These are phyloP conservation scores for Barnettozyma californica DNA, from an alignment of 805 yeast species.

Conservation along the genomic window DNA sequence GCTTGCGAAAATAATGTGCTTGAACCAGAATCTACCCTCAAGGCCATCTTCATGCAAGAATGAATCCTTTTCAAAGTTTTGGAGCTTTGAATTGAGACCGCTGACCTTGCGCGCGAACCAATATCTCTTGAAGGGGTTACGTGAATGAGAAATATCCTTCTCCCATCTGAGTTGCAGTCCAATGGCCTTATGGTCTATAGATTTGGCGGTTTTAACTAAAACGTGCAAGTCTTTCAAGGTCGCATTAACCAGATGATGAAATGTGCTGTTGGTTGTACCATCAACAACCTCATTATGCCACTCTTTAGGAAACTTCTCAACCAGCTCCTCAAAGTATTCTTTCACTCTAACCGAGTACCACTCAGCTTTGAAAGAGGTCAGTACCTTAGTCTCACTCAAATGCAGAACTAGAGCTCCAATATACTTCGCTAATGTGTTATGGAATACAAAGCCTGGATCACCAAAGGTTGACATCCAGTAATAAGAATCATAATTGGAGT, in stretches of 20 bases:
- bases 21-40: conserved; percentile 46
- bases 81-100: conserved; percentile 32
- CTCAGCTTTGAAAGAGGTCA: conserved; percentile 32
- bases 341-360: conserved; percentile 37
- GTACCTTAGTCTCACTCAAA: conserved; percentile 43
- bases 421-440: conserved; percentile 49
- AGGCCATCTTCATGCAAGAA: conserved; percentile 43
- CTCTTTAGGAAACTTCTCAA: conserved; percentile 31
- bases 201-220: conserved; percentile 20
- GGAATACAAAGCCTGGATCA: conserved; percentile 58
- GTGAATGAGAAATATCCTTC: conserved; percentile 21
- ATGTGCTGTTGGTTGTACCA: conserved; percentile 12
- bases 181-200: conserved; percentile 23
- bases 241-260: conserved; percentile 26
- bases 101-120: conserved; percentile 23
- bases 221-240: conserved; percentile 25
- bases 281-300: conserved; percentile 21
- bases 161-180: conserved; percentile 26
- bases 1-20: conserved; percentile 46
- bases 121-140: conserved; percentile 29
- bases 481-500: conserved; percentile 68
- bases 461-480: conserved; percentile 63
- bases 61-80: conserved; percentile 36
- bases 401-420: conserved; percentile 46
- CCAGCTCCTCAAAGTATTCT: conserved; percentile 34